A percentile compares a stretch with the other conserved stretches of the same genome.
These are phyloP conservation scores for Lepidium didymum DNA, from an alignment of 345 rosid species.

Conservation along the genomic window DNA sequence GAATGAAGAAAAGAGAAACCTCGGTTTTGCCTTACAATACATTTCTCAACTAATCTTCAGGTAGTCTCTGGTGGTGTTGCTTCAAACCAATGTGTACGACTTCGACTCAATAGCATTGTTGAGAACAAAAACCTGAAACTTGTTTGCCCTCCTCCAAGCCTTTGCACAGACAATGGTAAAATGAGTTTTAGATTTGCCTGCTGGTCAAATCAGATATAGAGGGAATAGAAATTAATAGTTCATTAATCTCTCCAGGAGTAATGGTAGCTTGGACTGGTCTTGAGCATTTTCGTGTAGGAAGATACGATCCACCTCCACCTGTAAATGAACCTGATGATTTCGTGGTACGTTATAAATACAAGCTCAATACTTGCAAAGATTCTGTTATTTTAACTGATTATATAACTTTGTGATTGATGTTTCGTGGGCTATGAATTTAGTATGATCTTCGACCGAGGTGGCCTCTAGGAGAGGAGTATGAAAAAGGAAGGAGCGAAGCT, in stretches of 20 bases:
- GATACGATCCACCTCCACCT: constrained; percentile 95
- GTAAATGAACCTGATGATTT: constrained; percentile 63
- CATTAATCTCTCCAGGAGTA: constrained; percentile 48
- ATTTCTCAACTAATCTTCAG: constrained; percentile 28
- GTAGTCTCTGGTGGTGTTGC: constrained; percentile 98
- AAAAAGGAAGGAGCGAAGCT: constrained; percentile 75
- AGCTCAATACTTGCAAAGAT: neutral
- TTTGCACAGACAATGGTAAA: constrained; percentile 93
- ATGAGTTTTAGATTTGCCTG: neutral
- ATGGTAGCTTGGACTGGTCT: constrained; percentile 99
- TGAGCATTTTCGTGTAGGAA: constrained; percentile 79
- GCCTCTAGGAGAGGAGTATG: constrained; percentile 86
- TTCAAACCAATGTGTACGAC: constrained; percentile 73
- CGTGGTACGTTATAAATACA: constrained; percentile 38
- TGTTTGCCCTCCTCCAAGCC: constrained; percentile 81
- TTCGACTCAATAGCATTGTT: constrained; percentile 54
- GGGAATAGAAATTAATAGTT: neutral
- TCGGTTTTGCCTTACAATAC: neutral
- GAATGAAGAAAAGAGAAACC: neutral
- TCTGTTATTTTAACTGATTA: neutral
- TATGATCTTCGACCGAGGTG: constrained; percentile 90
- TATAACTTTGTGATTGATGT: neutral
- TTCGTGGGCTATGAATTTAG: constrained; percentile 32
- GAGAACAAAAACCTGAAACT: constrained; percentile 62
- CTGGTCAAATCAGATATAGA: neutral